Conservation (phyloP, 257 asterid species). For the Gardenia jasminoides region DNA sequence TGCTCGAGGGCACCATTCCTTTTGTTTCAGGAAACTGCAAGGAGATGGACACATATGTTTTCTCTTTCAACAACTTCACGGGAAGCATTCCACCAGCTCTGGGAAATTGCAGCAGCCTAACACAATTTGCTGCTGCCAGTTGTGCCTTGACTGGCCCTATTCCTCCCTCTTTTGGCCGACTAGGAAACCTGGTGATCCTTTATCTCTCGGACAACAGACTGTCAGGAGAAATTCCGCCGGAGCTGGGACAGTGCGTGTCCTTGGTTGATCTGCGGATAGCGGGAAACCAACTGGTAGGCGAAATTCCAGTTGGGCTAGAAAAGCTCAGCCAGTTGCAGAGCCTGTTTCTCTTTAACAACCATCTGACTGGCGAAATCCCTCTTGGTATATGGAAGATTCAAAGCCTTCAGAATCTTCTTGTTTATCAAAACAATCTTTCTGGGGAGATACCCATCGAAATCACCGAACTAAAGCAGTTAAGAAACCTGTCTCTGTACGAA, state of each 20-base stretch:
- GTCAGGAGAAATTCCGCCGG: slow-evolving; percentile 71
- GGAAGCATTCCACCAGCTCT: slow-evolving; percentile 61
- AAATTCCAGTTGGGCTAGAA: slow-evolving; percentile 68
- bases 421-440: slow-evolving; percentile 61
- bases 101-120: slow-evolving; percentile 60
- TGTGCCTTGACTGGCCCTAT: slow-evolving; percentile 61
- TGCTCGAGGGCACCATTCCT: slow-evolving; percentile 50
- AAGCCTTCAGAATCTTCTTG: slow-evolving; percentile 46
- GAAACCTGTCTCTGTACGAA: slow-evolving; percentile 47
- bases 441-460: slow-evolving; percentile 73
- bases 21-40: slow-evolving; percentile 45
- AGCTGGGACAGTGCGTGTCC: slow-evolving; percentile 63
- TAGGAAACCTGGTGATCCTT: slow-evolving; percentile 43
- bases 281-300: slow-evolving; percentile 52
- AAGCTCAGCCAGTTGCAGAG: slow-evolving; percentile 38
- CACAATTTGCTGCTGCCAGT: slow-evolving; percentile 39
- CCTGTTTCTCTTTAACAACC: slow-evolving; percentile 52
- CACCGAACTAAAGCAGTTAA: slow-evolving; percentile 55
- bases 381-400: slow-evolving; percentile 59
- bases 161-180: slow-evolving; percentile 69
- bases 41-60: slow-evolving; percentile 30
- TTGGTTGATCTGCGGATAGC: slow-evolving; percentile 51
- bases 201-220: slow-evolving; percentile 57
- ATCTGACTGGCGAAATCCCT: slow-evolving; percentile 71
- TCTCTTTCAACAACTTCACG: slow-evolving; percentile 51